Conservation (phyloP, 495 filamentous ascomycete species). For the Beverwykella pulmonaria region DNA sequence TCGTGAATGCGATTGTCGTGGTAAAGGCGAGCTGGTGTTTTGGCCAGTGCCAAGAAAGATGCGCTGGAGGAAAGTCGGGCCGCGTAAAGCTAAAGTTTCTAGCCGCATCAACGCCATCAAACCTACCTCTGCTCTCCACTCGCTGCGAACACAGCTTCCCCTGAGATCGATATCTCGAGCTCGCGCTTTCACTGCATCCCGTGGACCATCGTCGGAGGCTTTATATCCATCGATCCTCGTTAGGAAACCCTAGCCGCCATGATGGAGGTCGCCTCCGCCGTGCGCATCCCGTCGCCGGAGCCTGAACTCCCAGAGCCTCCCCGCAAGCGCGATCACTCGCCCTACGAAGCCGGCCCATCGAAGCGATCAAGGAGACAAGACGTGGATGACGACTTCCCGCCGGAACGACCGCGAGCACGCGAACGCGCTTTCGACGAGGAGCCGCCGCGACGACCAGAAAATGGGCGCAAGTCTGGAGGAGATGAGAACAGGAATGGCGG, state of each 20-base stretch:
- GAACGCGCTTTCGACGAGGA: not conserved
- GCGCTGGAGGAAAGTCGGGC: not conserved
- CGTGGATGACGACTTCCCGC: conserved; percentile 1
- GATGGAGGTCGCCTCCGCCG: conserved; percentile 37
- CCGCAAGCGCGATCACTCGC: conserved; percentile 37
- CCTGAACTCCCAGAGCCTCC: conserved; percentile 34
- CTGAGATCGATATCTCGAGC: not conserved
- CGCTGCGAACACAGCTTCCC: not conserved
- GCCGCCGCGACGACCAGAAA: conserved; percentile 6
- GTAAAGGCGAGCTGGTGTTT: conserved; percentile 13
- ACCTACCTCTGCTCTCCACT: not conserved
- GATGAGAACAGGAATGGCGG: not conserved
- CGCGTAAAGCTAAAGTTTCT: conserved; percentile 8
- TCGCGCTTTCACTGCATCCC: not conserved
- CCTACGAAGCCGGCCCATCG: conserved; percentile 26
- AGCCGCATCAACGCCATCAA: not conserved
- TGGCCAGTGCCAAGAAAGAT: conserved; percentile 12
- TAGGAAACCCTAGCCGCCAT: not conserved
- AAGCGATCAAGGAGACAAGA: conserved; percentile 30
- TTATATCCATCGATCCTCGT: not conserved
- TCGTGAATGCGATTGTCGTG: not conserved
- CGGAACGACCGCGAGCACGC: conserved; percentile 14
- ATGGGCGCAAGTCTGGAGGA: conserved; percentile 1
- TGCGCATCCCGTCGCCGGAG: conserved; percentile 38
- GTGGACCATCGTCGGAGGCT: not conserved